Percentiles rank a stretch among this genome's conserved stretches.
Evolutionary conservation across 352 stramenopile species (phyloP).

Genomic region (Pythium aquatile): DNA sequence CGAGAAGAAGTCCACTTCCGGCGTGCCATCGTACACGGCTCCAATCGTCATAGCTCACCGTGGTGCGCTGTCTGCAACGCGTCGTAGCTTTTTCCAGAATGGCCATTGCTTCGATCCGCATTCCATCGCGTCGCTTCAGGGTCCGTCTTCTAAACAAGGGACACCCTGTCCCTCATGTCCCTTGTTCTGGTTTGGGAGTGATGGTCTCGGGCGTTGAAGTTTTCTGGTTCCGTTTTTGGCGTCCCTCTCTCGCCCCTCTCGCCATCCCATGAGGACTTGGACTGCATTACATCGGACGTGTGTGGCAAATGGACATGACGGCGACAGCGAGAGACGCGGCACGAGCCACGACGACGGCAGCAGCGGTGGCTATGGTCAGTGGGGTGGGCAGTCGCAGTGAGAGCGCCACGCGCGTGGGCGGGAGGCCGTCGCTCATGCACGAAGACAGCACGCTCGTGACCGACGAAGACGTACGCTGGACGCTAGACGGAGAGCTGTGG

Average conservation of each 20-base stretch:
- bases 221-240: slow-evolving; percentile 19
- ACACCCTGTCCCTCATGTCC: neutral
- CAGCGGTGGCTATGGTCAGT: neutral
- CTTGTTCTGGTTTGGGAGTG: slow-evolving; percentile 6
- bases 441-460: slow-evolving; percentile 54
- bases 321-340: neutral
- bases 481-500: neutral
- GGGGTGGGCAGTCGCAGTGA: slow-evolving; percentile 2
- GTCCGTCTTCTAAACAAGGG: slow-evolving; percentile 7
- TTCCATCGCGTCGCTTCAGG: slow-evolving; percentile 1
- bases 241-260: neutral
- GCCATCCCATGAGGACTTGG: neutral
- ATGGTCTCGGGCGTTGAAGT: slow-evolving; percentile 19
- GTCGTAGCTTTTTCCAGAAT: slow-evolving; percentile 17
- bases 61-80: slow-evolving; percentile 6
- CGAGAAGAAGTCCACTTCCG: slow-evolving; percentile 70
- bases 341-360: neutral
- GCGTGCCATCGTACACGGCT: slow-evolving; percentile 2
- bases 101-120: neutral
- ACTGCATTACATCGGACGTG: neutral
- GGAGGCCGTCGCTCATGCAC: slow-evolving; percentile 21
- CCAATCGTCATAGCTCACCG: slow-evolving; percentile 35
- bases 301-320: neutral
- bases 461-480: slow-evolving; percentile 54
- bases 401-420: neutral